Percentiles rank a stretch among this genome's conserved stretches.
Evolutionary conservation across 441 rosid genomes (phyloP).

Genomic region (Populus tomentosa): DNA sequence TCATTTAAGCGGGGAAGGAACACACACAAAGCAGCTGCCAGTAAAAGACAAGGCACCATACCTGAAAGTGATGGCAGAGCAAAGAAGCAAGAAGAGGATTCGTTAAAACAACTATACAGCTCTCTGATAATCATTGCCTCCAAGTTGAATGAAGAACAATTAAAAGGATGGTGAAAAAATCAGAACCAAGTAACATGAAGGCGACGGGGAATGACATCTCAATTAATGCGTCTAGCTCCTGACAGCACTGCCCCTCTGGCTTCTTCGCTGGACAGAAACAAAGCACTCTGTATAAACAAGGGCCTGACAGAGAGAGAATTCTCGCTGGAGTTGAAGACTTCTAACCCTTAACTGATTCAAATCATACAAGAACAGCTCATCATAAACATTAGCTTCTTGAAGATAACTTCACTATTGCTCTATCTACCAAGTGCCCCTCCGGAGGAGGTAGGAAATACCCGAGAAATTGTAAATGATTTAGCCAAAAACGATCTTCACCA

Average conservation of each 20-base stretch:
- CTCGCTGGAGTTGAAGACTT: not conserved
- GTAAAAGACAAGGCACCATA: not conserved
- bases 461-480: not conserved
- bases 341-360: not conserved
- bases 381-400: not conserved
- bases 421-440: not conserved
- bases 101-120: not conserved
- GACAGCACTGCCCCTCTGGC: not conserved
- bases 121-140: not conserved
- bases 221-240: not conserved
- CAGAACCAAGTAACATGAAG: not conserved
- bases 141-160: not conserved
- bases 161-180: not conserved
- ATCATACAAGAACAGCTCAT: not conserved
- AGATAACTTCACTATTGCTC: not conserved
- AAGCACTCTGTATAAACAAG: not conserved
- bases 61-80: not conserved
- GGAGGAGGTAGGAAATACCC: not conserved
- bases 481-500: not conserved
- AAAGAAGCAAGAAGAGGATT: not conserved
- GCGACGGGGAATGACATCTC: not conserved
- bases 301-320: not conserved
- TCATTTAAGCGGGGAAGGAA: not conserved
- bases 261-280: not conserved
- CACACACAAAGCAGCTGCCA: not conserved